Percentiles rank a stretch among this genome's conserved stretches.
Evolutionary conservation across 2,329 filamentous ascomycete species (phyloP).

Genomic region (Ascochyta koolunga): DNA sequence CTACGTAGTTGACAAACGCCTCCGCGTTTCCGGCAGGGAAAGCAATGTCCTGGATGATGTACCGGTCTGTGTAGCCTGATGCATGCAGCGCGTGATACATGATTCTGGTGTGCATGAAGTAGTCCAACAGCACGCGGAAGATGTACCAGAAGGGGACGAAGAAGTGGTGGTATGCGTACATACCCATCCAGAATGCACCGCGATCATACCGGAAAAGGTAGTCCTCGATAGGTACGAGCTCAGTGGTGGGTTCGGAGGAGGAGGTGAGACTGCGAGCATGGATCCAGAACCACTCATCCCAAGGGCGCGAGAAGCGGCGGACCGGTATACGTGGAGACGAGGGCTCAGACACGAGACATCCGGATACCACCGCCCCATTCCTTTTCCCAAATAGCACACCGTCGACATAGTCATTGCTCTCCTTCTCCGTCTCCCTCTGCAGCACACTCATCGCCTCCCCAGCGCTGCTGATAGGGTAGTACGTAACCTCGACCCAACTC

Average conservation of each 20-base stretch:
- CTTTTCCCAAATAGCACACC: conserved; percentile 65
- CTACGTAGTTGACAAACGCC: conserved; percentile 59
- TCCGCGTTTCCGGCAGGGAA: conserved; percentile 60
- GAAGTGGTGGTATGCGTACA: conserved; percentile 67
- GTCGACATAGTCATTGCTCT: conserved; percentile 68
- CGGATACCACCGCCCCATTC: conserved; percentile 65
- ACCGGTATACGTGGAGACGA: conserved; percentile 28
- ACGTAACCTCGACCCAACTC: conserved; percentile 66
- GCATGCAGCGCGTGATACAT: conserved; percentile 69
- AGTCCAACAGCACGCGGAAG: conserved; percentile 64
- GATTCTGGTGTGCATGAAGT: conserved; percentile 66
- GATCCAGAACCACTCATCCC: conserved; percentile 77
- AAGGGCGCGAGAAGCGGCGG: conserved; percentile 59
- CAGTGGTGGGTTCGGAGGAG: conserved; percentile 27
- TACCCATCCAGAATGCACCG: conserved; percentile 69
- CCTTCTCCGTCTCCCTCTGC: conserved; percentile 50
- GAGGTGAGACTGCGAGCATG: conserved; percentile 54
- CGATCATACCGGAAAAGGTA: conserved; percentile 69
- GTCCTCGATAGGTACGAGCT: conserved; percentile 57
- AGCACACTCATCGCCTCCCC: conserved; percentile 55
- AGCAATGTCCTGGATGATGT: conserved; percentile 68
- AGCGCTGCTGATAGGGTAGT: conserved; percentile 61
- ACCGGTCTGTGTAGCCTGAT: conserved; percentile 60
- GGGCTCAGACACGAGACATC: conserved; percentile 59
- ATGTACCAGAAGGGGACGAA: conserved; percentile 64